Conservation (phyloP, 208 protist species). For the Crithidia bombi region DNA sequence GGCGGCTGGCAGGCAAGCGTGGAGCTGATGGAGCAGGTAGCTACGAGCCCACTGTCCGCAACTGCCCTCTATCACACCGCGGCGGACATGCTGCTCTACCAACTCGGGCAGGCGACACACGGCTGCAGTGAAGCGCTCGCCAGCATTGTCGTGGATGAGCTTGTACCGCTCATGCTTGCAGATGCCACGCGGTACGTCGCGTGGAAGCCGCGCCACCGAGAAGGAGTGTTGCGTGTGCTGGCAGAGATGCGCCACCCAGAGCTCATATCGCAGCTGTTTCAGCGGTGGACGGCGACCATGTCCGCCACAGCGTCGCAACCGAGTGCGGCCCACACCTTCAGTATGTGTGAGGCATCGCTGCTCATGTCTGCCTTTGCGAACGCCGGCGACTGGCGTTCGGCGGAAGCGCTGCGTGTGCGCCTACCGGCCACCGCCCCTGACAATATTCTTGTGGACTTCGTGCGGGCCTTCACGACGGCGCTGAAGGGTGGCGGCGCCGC, state of each 20-base stretch:
- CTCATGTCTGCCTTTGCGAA: conserved; percentile 29
- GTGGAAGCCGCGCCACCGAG: conserved; percentile 31
- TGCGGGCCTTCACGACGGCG: conserved; percentile 19
- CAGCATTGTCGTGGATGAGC: conserved; percentile 9
- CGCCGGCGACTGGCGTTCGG: conserved; percentile 32
- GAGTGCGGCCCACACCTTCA: conserved; percentile 3
- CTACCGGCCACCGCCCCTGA: not conserved
- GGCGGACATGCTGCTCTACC: conserved; percentile 49
- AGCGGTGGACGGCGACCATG: conserved; percentile 14
- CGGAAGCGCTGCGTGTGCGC: conserved; percentile 19
- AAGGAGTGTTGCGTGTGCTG: conserved; percentile 20
- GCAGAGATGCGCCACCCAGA: not conserved
- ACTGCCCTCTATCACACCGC: conserved; percentile 60
- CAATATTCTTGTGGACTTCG: conserved; percentile 20
- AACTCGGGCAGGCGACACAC: conserved; percentile 6
- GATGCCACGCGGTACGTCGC: conserved; percentile 27
- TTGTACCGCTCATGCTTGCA: conserved; percentile 37
- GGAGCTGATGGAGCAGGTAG: conserved; percentile 50
- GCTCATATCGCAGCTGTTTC: conserved; percentile 15
- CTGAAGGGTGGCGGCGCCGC: not conserved
- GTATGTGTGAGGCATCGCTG: conserved; percentile 16
- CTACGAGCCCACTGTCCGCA: conserved; percentile 58
- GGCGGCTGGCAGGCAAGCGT: conserved; percentile 52
- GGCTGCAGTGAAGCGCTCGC: not conserved
- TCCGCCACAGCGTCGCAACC: not conserved